A percentile compares a stretch with the other conserved stretches of the same genome.
Evolutionary conservation across 768 basidiomycete species (phyloP).

Genomic region (Tricholoma flavovirens): DNA sequence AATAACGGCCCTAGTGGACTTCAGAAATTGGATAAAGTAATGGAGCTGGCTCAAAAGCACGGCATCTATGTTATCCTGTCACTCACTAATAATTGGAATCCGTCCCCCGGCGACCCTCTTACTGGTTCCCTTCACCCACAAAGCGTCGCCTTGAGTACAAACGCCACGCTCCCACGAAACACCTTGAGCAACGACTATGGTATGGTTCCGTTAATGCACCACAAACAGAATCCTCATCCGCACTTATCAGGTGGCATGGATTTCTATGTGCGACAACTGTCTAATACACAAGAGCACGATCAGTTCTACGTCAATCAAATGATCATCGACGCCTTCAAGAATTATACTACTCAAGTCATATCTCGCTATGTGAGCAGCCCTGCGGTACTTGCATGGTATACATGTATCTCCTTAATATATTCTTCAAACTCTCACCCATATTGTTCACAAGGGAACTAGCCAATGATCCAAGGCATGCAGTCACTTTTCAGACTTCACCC

Average conservation of each 20-base stretch:
- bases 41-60: constrained; percentile 35
- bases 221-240: background rate
- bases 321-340: constrained; percentile 46
- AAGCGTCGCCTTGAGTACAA: constrained; percentile 18
- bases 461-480: constrained; percentile 51
- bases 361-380: constrained; percentile 48
- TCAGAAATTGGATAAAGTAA: constrained; percentile 38
- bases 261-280: constrained; percentile 48
- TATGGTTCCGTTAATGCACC: constrained; percentile 15
- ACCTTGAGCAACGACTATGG: constrained; percentile 59
- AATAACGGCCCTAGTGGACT: constrained; percentile 43
- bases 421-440: background rate
- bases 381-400: constrained; percentile 43
- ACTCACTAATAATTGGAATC: constrained; percentile 44
- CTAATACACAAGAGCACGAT: constrained; percentile 37
- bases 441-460: constrained; percentile 46
- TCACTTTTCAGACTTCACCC: background rate
- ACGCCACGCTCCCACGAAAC: constrained; percentile 41
- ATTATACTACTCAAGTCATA: constrained; percentile 49
- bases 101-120: constrained; percentile 14
- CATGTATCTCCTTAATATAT: background rate
- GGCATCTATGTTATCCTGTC: constrained; percentile 37
- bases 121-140: background rate
- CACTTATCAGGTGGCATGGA: constrained; percentile 51
- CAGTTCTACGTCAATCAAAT: constrained; percentile 49